Conservation (phyloP, 495 filamentous ascomycete genomes). For the Xanthoparmelia taractica region DNA sequence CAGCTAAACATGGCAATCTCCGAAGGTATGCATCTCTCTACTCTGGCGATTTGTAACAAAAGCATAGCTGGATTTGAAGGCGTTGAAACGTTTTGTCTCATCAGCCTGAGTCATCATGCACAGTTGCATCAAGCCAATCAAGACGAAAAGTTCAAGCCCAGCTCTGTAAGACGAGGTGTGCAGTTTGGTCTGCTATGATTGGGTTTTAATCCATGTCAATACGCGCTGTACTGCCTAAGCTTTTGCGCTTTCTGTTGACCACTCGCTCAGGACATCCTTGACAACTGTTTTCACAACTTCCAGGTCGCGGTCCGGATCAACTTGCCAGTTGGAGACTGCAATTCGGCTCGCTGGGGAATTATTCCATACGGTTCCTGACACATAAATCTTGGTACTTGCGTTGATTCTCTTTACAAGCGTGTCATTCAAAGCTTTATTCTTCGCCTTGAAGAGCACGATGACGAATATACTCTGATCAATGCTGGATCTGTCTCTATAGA, state of each 20-base stretch:
- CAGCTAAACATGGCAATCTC: not conserved
- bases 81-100: not conserved
- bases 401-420: constrained; percentile 65
- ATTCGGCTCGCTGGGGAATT: constrained; percentile 64
- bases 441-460: constrained; percentile 73
- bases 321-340: constrained; percentile 78
- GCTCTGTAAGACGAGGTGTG: not conserved
- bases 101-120: not conserved
- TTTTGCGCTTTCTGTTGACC: not conserved
- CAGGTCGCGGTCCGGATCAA: constrained; percentile 50
- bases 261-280: constrained; percentile 21
- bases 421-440: constrained; percentile 56
- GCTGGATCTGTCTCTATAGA: constrained; percentile 34
- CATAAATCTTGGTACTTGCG: constrained; percentile 64
- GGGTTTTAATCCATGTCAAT: not conserved
- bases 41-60: not conserved
- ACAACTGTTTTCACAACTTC: constrained; percentile 44
- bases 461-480: constrained; percentile 52
- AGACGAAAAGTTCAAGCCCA: not conserved
- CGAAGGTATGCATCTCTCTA: not conserved
- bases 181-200: not conserved
- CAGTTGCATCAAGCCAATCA: not conserved
- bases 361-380: constrained; percentile 73
- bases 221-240: not conserved
- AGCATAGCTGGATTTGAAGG: not conserved